Base-by-base conservation (phyloP, 257 asterid genomes). In the Scutellaria barbata region DNA sequence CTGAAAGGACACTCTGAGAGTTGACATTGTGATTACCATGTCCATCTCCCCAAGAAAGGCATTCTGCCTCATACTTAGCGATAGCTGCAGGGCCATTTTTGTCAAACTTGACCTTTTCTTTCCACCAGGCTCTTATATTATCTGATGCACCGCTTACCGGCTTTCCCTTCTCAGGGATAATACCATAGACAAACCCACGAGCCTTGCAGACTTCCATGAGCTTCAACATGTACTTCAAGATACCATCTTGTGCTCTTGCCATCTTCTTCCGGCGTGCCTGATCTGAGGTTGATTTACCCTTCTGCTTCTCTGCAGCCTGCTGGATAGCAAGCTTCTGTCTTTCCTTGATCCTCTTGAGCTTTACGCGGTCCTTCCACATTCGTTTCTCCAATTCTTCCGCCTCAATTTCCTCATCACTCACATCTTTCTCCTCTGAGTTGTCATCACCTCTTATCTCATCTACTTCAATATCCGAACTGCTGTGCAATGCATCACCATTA, bases 71-170 rank as follows among this genome's bases (percentile, higher is more conserved):
- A 9, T 86, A 75, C 58, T 76, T 79, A 1, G 81, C 74, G 5
- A 82, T 84, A 22, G 89, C 92, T 5, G 87, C 87, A 7, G 84
- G 86, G 7, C 85, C 89, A 43, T 84, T 86, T 51, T 79, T 78
- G 73, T 86, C 89, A 33, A 84, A 86, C 51, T 75, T 84, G 39
- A 86, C 92, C 62, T 86, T 84, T 33, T 86, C 86, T 58, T 80
- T 86, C 92, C 92, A 86, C 92, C 92, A 86, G 30, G 75, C 88
- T 58, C 84, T 54, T 10, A 86, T 48, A 69, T 80, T 86, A 64
- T 86, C 88, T 5, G 88, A 86, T 12, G 88, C 76, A 17, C 91
- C 89, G 11, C 85, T 81, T 3, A 86, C 80, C 1, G 86, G 85
- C 71, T 83, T 86, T 3, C 89, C 91, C 66, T 78, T 86, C 71